phyloP scores from a whole-genome alignment of 2,329 filamentous ascomycete species.

The Trichoderma sp. region DNA sequence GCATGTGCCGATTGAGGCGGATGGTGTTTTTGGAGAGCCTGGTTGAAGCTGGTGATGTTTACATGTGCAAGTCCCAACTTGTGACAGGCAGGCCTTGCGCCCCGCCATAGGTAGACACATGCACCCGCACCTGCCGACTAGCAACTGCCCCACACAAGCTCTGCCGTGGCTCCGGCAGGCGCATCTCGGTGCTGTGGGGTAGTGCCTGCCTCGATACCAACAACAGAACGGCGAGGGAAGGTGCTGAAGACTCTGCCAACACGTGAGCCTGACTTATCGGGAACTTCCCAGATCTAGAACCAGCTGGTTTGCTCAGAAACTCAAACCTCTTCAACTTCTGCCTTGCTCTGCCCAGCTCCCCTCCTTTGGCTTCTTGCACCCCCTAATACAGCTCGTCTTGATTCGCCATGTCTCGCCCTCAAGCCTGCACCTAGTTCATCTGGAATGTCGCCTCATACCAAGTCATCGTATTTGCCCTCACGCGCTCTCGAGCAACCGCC shows the following conservation, averaged over 20 bases:
- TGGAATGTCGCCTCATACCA: slow-evolving; percentile 23
- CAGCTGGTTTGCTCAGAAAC: background rate
- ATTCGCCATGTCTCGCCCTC: slow-evolving; percentile 13
- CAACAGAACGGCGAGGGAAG: background rate
- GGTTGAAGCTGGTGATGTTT: background rate
- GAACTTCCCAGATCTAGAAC: background rate
- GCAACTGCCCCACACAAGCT: background rate
- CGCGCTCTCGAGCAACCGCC: background rate
- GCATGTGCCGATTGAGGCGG: background rate
- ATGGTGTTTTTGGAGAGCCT: background rate
- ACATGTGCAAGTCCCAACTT: background rate
- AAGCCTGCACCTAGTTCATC: background rate
- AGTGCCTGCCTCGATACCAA: background rate
- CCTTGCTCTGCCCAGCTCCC: background rate
- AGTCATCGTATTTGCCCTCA: background rate
- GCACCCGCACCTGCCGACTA: background rate
- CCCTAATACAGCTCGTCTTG: background rate
- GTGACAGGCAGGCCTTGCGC: background rate
- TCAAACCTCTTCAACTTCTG: background rate
- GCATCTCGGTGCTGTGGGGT: background rate
- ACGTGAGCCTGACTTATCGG: background rate
- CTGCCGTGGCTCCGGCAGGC: slow-evolving; percentile 12
- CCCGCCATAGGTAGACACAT: slow-evolving; percentile 3
- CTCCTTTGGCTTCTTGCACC: background rate
- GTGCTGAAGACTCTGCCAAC: background rate